A percentile compares a stretch with the other conserved stretches of the same genome.
These are phyloP conservation scores for Adiantum capillusveneris DNA, from an alignment of 75 land plant genomes.

Conservation along the genomic window DNA sequence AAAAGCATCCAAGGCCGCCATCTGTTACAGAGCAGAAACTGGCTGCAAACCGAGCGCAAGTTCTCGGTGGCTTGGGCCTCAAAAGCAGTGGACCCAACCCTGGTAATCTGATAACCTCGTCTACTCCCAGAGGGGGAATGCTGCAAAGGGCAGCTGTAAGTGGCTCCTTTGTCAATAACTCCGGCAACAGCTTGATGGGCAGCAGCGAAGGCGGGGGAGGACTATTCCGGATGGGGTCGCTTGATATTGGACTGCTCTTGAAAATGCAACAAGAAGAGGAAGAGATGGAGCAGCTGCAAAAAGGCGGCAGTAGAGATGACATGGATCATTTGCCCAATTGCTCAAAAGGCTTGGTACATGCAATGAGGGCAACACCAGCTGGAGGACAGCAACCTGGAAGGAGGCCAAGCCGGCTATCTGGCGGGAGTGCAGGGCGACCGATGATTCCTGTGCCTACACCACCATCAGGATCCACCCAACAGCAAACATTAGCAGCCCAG, in stretches of 20 bases:
- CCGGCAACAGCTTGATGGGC: neutral
- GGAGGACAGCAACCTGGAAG: too few species aligned
- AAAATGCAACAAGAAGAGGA: conserved; percentile 12
- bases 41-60: conserved; percentile 16
- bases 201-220: neutral
- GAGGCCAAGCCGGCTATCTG: too few species aligned
- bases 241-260: conserved; percentile 17
- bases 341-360: too few species aligned
- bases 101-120: neutral
- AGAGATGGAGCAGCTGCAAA: neutral
- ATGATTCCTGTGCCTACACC: too few species aligned
- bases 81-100: conserved; percentile 4
- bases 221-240: conserved; percentile 8
- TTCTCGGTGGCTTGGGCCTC: conserved; percentile 14
- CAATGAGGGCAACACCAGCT: too few species aligned
- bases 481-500: too few species aligned
- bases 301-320: neutral
- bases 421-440: too few species aligned
- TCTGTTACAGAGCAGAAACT: conserved; percentile 10
- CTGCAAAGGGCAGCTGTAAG: neutral
- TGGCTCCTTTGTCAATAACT: neutral
- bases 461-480: too few species aligned
- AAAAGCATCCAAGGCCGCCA: neutral
- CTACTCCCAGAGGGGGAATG: neutral
- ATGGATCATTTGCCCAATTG: neutral